A percentile compares a stretch with the other conserved stretches of the same genome.
phyloP scores from a whole-genome alignment of 2,329 filamentous ascomycete species.

The Colletotrichum lini region DNA sequence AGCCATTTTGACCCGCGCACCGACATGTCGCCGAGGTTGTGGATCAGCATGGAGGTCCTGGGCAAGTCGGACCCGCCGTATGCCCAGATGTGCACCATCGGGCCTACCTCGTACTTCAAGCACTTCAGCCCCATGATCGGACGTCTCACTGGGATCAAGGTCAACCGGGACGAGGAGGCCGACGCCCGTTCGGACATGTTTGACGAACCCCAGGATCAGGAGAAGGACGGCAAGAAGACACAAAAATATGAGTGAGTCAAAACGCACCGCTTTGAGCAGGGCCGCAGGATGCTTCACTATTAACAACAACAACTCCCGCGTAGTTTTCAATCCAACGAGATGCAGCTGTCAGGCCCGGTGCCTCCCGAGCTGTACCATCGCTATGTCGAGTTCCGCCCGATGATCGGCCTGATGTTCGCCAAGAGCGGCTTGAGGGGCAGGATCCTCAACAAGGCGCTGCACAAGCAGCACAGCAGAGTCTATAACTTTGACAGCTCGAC shows the following conservation, averaged over 20 bases:
- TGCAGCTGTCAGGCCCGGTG: constrained; percentile 88
- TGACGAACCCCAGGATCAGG: constrained; percentile 52
- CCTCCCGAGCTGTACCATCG: constrained; percentile 88
- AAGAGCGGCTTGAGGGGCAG: constrained; percentile 82
- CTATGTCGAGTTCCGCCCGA: constrained; percentile 92
- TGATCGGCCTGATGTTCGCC: constrained; percentile 91
- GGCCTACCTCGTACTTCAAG: constrained; percentile 81
- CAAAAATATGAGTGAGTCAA: constrained; percentile 81
- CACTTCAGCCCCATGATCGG: constrained; percentile 94
- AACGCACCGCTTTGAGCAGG: not conserved
- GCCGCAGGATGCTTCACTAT: too few relatives aligned
- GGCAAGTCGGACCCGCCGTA: constrained; percentile 79
- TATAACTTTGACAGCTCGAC: constrained; percentile 90
- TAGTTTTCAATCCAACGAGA: constrained; percentile 93
- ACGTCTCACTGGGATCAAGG: constrained; percentile 80
- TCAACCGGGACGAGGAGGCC: constrained; percentile 71
- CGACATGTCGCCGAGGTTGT: constrained; percentile 79
- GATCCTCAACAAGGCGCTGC: constrained; percentile 86
- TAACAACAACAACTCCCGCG: too few relatives aligned
- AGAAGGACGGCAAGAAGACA: constrained; percentile 61
- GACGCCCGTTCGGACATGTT: constrained; percentile 53
- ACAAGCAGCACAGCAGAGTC: constrained; percentile 89
- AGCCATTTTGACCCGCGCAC: constrained; percentile 72
- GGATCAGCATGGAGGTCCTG: constrained; percentile 83
- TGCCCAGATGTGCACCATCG: constrained; percentile 84